A percentile compares a stretch with the other conserved stretches of the same genome.
phyloP scores from a whole-genome alignment of 208 protist genomes.

The Tritrichomonas musculus region DNA sequence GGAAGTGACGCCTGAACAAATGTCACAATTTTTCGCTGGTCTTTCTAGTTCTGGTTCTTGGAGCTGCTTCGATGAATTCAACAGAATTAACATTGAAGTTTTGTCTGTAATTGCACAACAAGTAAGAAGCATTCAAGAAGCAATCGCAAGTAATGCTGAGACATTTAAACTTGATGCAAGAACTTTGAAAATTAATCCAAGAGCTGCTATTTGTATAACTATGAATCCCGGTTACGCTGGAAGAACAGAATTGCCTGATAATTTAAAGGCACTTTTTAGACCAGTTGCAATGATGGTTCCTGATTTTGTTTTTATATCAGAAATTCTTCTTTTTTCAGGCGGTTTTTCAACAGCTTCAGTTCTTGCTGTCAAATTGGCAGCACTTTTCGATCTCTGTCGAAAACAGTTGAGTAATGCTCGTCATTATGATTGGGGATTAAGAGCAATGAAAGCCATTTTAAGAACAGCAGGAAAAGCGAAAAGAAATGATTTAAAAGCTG shows the following conservation, averaged over 20 bases:
- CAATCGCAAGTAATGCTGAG: conserved; percentile 42
- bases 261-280: conserved; percentile 72
- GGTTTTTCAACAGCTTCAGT: conserved; percentile 81
- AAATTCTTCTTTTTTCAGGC: conserved; percentile 91
- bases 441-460: conserved; percentile 93
- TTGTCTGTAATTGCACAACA: conserved; percentile 57
- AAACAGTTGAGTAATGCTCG: conserved; percentile 85
- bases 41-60: conserved; percentile 51
- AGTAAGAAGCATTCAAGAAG: conserved; percentile 50
- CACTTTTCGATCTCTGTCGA: conserved; percentile 85
- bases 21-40: conserved; percentile 53
- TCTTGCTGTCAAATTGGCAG: conserved; percentile 87
- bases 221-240: conserved; percentile 96
- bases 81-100: conserved; percentile 57
- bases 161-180: conserved; percentile 54
- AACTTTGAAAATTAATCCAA: conserved; percentile 53
- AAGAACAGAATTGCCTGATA: conserved; percentile 89
- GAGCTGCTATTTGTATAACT: conserved; percentile 63
- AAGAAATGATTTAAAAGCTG: conserved; percentile 71
- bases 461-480: conserved; percentile 81
- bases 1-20: conserved; percentile 57
- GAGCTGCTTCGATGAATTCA: conserved; percentile 67
- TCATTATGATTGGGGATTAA: conserved; percentile 97
- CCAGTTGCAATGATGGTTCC: conserved; percentile 89
- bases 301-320: conserved; percentile 93